Percentiles rank a stretch among this genome's conserved stretches.
Evolutionary conservation across 129 eudicot genomes (phyloP).

Genomic region (Lactuca sativa): DNA sequence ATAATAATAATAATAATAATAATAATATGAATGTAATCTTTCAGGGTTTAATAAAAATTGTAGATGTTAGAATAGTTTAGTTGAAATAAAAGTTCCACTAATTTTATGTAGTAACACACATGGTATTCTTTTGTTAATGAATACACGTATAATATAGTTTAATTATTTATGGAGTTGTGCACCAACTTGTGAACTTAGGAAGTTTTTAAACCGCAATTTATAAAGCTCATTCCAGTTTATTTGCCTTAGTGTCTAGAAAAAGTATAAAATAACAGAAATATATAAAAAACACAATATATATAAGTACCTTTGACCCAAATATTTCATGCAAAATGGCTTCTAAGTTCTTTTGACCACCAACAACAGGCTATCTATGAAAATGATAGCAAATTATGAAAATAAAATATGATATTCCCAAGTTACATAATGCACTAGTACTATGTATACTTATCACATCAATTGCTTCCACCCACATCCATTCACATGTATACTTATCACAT

Average conservation of each 20-base stretch:
- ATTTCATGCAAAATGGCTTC: neutral
- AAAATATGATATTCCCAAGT: neutral
- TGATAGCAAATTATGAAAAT: neutral
- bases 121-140: neutral
- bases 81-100: neutral
- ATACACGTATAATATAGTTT: neutral
- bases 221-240: neutral
- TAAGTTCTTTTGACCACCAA: neutral
- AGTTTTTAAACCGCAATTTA: neutral
- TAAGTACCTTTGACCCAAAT: neutral
- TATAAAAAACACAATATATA: neutral
- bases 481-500: constrained; percentile 4
- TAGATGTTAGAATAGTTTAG: neutral
- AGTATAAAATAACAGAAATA: neutral
- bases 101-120: neutral
- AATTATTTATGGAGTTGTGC: neutral
- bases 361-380: neutral
- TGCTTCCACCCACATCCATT: neutral
- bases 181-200: constrained; percentile 1
- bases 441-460: neutral
- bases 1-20: too few species aligned
- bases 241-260: neutral
- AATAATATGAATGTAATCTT: neutral
- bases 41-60: neutral
- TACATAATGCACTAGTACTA: neutral